A percentile compares a stretch with the other conserved stretches of the same genome.
These are phyloP conservation scores for Oxalis stricta DNA, from an alignment of 441 rosid species.

Conservation along the genomic window DNA sequence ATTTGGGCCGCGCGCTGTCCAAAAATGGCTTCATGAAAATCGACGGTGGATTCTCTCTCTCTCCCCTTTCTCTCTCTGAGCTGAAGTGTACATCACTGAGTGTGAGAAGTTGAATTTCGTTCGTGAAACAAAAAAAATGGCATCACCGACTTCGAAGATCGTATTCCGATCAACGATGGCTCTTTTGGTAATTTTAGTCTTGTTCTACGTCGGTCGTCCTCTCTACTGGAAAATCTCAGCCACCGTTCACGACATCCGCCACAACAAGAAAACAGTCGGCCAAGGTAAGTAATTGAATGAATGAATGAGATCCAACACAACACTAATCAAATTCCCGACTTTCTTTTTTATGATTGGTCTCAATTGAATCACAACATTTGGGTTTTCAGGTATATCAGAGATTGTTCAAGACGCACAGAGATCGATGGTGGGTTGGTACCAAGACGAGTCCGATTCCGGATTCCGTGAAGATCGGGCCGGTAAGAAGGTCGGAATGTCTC, in stretches of 20 bases:
- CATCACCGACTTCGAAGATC: conserved; percentile 32
- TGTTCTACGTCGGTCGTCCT: conserved; percentile 75
- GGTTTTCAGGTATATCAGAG: conserved; percentile 41
- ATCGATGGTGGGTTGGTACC: conserved; percentile 70
- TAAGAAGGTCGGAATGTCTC: conserved; percentile 13
- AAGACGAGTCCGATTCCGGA: conserved; percentile 49
- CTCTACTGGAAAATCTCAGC: conserved; percentile 93
- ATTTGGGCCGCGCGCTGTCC: too few relatives aligned
- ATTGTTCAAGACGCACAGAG: conserved; percentile 66
- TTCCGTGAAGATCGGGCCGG: conserved; percentile 7
- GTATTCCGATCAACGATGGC: conserved; percentile 26
- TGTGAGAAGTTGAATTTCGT: too few relatives aligned
- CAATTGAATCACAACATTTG: too few relatives aligned
- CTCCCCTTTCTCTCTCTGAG: too few relatives aligned
- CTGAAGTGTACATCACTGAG: too few relatives aligned
- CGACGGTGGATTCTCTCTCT: too few relatives aligned
- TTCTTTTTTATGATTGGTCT: too few relatives aligned
- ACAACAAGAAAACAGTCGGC: conserved; percentile 65
- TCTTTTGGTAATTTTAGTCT: conserved; percentile 18
- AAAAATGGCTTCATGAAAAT: too few relatives aligned
- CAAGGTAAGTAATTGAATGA: conserved; percentile 26
- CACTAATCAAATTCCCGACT: too few relatives aligned
- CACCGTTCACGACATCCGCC: conserved; percentile 74
- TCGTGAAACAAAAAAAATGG: conserved; percentile 17
- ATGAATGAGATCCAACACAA: too few relatives aligned